Evolutionary conservation across 2,329 filamentous ascomycete species (phyloP).

Genomic region (Cercospora canescens): DNA sequence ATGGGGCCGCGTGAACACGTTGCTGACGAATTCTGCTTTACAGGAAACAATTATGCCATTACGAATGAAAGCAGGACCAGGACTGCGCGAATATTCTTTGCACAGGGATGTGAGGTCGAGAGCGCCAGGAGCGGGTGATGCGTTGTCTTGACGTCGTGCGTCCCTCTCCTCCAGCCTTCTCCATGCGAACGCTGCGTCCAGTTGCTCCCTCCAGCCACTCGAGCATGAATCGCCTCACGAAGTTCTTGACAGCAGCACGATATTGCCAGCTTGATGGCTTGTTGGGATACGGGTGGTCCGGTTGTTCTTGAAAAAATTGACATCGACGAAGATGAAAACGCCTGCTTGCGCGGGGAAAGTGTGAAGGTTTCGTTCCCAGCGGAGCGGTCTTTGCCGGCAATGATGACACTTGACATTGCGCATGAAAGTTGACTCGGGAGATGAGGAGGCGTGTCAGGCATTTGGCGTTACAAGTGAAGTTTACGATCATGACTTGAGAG

Average conservation of each 20-base stretch:
- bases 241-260: neutral
- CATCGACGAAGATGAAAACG: too few species aligned
- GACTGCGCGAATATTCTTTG: conserved; percentile 82
- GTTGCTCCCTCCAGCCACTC: neutral
- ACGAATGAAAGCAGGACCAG: conserved; percentile 69
- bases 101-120: conserved; percentile 71
- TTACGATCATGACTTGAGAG: neutral
- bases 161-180: neutral
- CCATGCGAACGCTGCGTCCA: neutral
- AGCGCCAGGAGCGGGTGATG: conserved; percentile 10
- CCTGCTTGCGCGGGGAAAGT: neutral
- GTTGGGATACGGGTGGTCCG: too few species aligned
- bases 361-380: neutral
- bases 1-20: neutral
- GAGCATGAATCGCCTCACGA: neutral
- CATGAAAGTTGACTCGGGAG: neutral
- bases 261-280: neutral
- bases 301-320: neutral
- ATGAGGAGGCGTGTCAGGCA: neutral
- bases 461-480: neutral
- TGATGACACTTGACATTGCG: neutral
- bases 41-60: conserved; percentile 94
- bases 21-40: conserved; percentile 10
- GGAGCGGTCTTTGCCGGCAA: neutral
- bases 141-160: neutral